Percentiles rank a stretch among this genome's conserved stretches.
Evolutionary conservation across 2,329 filamentous ascomycete species (phyloP).

Genomic region (Ceratocystis harringtonii): DNA sequence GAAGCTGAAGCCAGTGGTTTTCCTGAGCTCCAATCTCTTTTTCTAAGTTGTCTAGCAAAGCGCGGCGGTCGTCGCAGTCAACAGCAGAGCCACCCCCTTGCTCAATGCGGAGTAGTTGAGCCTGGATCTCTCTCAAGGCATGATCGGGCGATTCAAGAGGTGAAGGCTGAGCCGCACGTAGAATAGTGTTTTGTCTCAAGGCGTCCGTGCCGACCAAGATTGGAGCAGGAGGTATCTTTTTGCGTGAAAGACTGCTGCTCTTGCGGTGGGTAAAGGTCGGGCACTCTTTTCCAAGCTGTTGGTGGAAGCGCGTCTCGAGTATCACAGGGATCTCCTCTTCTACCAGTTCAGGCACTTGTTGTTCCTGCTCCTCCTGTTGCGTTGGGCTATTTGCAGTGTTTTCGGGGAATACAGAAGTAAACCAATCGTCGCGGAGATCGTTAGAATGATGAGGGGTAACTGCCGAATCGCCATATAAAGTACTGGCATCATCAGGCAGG

Average conservation of each 20-base stretch:
- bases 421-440: constrained; percentile 27
- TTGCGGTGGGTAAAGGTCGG: constrained; percentile 43
- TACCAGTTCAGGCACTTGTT: constrained; percentile 26
- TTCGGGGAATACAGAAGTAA: constrained; percentile 1
- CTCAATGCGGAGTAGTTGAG: constrained; percentile 37
- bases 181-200: constrained; percentile 28
- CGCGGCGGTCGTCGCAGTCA: constrained; percentile 17
- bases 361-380: not conserved
- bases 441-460: constrained; percentile 34
- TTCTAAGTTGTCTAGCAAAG: constrained; percentile 44
- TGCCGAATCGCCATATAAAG: constrained; percentile 36
- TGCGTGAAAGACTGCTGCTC: constrained; percentile 31
- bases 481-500: constrained; percentile 28
- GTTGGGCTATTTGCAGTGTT: not conserved
- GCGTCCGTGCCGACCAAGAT: constrained; percentile 33
- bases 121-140: constrained; percentile 36
- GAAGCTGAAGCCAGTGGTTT: constrained; percentile 43
- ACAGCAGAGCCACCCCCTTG: not conserved
- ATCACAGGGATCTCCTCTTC: constrained; percentile 22
- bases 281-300: constrained; percentile 42
- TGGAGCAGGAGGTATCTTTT: constrained; percentile 42
- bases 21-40: constrained; percentile 47
- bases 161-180: constrained; percentile 35
- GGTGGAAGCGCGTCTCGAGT: constrained; percentile 32
- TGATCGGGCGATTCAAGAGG: constrained; percentile 38